phyloP scores from a whole-genome alignment of 441 rosid species.

The Biscutella auriculata region DNA sequence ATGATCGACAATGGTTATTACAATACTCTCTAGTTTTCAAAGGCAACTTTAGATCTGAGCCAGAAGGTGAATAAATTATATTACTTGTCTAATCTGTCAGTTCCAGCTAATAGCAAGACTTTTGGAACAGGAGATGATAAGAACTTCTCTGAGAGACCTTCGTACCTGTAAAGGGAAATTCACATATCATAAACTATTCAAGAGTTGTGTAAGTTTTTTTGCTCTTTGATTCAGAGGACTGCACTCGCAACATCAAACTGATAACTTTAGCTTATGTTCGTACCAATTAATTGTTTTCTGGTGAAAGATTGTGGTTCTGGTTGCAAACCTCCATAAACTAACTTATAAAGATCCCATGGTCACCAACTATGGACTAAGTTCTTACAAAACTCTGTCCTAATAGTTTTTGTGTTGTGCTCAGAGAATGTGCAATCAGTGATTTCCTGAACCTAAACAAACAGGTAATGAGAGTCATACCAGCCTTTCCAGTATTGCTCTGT shows the following conservation, averaged over 20 bases:
- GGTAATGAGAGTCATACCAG: conserved; percentile 43
- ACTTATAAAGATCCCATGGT: background rate
- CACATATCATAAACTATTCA: conserved; percentile 1
- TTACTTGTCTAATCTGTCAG: conserved; percentile 91
- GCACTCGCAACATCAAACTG: too few species aligned
- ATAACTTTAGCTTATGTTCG: background rate
- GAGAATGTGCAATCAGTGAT: background rate
- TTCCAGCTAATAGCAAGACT: conserved; percentile 77
- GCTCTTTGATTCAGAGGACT: too few species aligned
- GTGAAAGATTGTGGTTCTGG: background rate
- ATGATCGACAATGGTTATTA: conserved; percentile 1
- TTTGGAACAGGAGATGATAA: conserved; percentile 78
- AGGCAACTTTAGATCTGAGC: background rate
- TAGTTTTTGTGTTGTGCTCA: background rate
- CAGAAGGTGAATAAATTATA: background rate
- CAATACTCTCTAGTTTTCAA: background rate
- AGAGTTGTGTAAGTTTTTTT: background rate
- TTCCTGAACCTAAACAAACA: background rate
- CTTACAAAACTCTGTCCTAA: background rate
- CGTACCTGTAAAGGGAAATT: conserved; percentile 60
- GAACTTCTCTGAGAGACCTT: conserved; percentile 86
- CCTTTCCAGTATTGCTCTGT: conserved; percentile 95
- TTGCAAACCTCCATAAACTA: background rate
- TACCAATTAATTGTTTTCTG: background rate
- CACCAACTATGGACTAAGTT: background rate